Evolutionary conservation across 129 eudicot genomes (phyloP), one percentile per base, ranked within the genome.

Genomic region (Lactuca sativa): DNA sequence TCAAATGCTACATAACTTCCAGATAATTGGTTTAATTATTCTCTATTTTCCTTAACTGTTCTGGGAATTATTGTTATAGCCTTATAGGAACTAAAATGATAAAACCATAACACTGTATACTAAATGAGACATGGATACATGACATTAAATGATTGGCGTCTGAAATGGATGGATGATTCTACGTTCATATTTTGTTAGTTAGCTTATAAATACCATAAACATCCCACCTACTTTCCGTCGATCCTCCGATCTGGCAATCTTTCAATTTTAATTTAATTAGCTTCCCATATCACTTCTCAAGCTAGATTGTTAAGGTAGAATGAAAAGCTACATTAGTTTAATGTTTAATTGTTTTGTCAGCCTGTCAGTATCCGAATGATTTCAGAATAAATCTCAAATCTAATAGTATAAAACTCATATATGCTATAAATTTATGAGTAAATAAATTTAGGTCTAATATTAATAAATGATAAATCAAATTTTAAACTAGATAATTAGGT

Each of bases 151-250:
- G 13, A 34, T n/a, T 61, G 30, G 31, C 40, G 49, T 37, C 13
- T 61, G 66, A 37, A 61, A 61, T 61, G 49, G 66, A 60, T 60
- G 48, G 66, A 60, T 60, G 66, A 36, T 60, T 60, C 48, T 60
- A 15, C 30, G 21, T n/a, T 61, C 48, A 44, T 61, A 15, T 61
- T 36, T 61, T 61, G 66, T 61, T 61, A 18, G 12, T 36, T 61
- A 36, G 66, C 32, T 61, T 61, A 16, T 61, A 15, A 61, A 61
- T 34, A 34, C 10, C 49, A 61, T 61, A 18, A 59, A 59, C 21
- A 51, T 12, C 36, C 48, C 66, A 61, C 66, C 66, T 36, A 36
- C 66, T 43, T 7, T 7, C 64, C 43, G 2, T 25, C 17, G 9
- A 25, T 58, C 43, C 44, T 32, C 44, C 44, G 44, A 40, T 59